These are phyloP conservation scores for Phaseolus coccineus DNA, from an alignment of 331 rosid species.

Conservation along the genomic window DNA sequence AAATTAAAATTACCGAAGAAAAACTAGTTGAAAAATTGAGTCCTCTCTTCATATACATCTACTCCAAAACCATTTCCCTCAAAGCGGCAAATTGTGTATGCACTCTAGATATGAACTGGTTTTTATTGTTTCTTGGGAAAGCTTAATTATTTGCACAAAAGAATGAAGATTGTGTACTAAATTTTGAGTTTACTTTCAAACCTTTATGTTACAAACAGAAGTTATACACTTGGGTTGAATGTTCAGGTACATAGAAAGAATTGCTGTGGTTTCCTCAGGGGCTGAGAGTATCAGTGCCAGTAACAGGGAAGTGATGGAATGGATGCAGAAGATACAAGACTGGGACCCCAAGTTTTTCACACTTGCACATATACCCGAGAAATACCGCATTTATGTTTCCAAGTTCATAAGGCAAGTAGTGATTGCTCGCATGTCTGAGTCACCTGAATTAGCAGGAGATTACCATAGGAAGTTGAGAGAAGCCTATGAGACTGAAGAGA, in stretches of 20 bases:
- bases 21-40: background rate
- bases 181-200: constrained; percentile 6
- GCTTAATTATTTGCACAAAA: background rate
- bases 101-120: background rate
- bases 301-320: constrained; percentile 69
- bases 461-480: constrained; percentile 80
- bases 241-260: constrained; percentile 91
- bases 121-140: constrained; percentile 8
- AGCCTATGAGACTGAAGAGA: constrained; percentile 82
- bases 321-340: constrained; percentile 90
- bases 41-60: constrained; percentile 3
- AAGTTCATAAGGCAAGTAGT: constrained; percentile 79
- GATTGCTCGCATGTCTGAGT: constrained; percentile 91
- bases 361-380: constrained; percentile 76
- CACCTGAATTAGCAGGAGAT: constrained; percentile 80
- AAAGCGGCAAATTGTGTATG: constrained; percentile 31
- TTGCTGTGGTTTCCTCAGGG: constrained; percentile 76
- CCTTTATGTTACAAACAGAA: constrained; percentile 4
- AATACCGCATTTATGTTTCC: constrained; percentile 63
- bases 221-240: constrained; percentile 26
- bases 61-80: constrained; percentile 20
- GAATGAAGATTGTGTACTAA: constrained; percentile 11
- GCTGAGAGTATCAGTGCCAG: constrained; percentile 51
- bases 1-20: background rate
- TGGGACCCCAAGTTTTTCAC: constrained; percentile 85